Evolutionary conservation across 2,329 filamentous ascomycete genomes (phyloP).

Genomic region (Lachnellula subtilissima): DNA sequence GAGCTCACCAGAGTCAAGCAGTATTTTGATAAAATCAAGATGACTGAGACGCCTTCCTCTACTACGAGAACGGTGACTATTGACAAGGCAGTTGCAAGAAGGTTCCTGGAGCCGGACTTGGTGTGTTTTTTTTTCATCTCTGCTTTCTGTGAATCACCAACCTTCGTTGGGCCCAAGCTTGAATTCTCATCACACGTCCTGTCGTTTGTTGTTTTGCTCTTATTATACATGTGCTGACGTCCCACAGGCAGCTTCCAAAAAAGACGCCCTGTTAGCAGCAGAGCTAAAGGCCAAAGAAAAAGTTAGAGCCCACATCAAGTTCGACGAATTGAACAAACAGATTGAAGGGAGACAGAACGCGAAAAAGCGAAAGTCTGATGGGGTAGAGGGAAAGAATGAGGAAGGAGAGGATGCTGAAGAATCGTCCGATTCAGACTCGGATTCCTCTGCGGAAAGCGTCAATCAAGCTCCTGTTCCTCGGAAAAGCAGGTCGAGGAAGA

Average conservation of each 20-base stretch:
- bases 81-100: conserved; percentile 71
- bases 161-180: no score
- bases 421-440: conserved; percentile 15
- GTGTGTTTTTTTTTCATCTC: conserved; percentile 40
- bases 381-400: conserved; percentile 6
- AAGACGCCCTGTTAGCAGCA: conserved; percentile 45
- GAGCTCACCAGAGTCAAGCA: conserved; percentile 84
- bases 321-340: conserved; percentile 36
- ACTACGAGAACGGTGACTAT: conserved; percentile 43
- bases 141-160: no score
- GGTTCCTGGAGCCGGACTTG: conserved; percentile 79
- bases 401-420: neutral
- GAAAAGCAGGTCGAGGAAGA: conserved; percentile 22
- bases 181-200: no score
- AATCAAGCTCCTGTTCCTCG: conserved; percentile 1
- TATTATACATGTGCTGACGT: conserved; percentile 5
- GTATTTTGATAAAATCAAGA: conserved; percentile 90
- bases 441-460: conserved; percentile 7
- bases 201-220: no score
- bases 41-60: conserved; percentile 56
- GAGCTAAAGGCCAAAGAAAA: conserved; percentile 46
- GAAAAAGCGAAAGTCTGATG: conserved; percentile 29
- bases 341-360: conserved; percentile 30
- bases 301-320: conserved; percentile 44
- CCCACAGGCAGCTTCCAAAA: conserved; percentile 39